Evolutionary conservation across 2,329 filamentous ascomycete species (phyloP).

Genomic region (Hymenoscyphus linearis): DNA sequence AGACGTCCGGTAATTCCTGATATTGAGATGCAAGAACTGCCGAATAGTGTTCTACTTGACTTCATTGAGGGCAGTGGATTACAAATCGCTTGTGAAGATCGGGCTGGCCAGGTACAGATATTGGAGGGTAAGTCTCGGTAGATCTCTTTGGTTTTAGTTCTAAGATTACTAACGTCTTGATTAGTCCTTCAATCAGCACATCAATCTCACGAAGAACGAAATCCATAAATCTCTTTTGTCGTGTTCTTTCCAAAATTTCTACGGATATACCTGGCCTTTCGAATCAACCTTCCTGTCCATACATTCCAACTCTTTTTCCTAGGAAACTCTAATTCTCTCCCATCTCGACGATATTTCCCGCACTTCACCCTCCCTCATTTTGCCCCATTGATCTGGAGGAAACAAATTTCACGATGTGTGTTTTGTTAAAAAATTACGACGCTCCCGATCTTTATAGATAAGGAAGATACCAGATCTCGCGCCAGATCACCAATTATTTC

Average conservation of each 20-base stretch:
- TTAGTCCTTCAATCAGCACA: constrained; percentile 6
- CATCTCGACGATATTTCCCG: not conserved
- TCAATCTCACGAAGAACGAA: not conserved
- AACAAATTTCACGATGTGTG: not conserved
- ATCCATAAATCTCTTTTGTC: not conserved
- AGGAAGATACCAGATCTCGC: constrained; percentile 10
- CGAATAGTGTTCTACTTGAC: constrained; percentile 69
- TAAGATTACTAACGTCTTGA: not conserved
- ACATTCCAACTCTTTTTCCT: not conserved
- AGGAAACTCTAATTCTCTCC: not conserved
- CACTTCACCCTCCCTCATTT: not conserved
- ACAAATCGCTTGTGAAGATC: constrained; percentile 60
- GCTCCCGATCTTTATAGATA: not conserved
- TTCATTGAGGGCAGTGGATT: constrained; percentile 58
- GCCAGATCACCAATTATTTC: constrained; percentile 6
- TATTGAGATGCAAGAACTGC: constrained; percentile 86
- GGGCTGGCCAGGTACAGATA: constrained; percentile 50
- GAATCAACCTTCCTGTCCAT: not conserved
- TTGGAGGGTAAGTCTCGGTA: constrained; percentile 35
- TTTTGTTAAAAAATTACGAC: not conserved
- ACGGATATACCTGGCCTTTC: not conserved
- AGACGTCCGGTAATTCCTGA: constrained; percentile 74
- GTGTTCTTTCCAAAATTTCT: not conserved
- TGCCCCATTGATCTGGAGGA: not conserved
- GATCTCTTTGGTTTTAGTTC: not conserved